Evolutionary conservation across 2,329 filamentous ascomycete genomes (phyloP).

Genomic region (Beauveria rudraprayagi): DNA sequence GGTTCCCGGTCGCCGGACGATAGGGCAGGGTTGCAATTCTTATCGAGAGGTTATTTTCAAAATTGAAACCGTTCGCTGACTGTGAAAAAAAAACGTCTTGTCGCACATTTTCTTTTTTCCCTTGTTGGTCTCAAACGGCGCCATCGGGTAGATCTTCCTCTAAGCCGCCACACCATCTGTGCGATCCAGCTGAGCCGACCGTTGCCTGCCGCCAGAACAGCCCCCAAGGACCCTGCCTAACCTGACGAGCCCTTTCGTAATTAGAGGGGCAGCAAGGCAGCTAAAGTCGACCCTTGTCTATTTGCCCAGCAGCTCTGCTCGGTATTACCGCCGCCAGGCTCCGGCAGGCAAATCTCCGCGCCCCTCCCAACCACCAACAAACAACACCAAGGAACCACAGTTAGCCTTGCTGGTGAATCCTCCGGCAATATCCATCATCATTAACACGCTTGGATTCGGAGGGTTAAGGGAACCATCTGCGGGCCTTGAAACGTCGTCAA

Average conservation of each 20-base stretch:
- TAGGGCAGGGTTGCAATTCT: background rate
- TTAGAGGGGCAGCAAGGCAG: too few relatives aligned
- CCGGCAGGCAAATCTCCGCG: conserved; percentile 2
- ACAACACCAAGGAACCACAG: conserved; percentile 2
- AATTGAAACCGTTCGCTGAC: background rate
- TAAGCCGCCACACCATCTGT: background rate
- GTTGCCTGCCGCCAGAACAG: background rate
- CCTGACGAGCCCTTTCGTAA: background rate
- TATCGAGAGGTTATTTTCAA: background rate
- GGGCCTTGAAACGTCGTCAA: background rate
- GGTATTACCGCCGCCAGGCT: background rate
- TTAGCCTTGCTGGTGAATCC: background rate
- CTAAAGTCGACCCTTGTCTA: too few relatives aligned
- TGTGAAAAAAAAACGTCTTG: background rate
- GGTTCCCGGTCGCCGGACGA: background rate
- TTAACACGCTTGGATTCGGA: background rate
- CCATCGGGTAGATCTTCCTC: background rate
- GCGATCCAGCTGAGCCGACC: background rate
- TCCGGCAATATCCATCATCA: background rate
- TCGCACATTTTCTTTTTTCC: background rate
- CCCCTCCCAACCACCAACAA: conserved; percentile 4
- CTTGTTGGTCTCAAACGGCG: background rate
- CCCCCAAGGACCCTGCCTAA: background rate
- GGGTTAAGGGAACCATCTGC: background rate
- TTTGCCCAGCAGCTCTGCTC: background rate